Evolutionary conservation across 192 early-diverging fungal genomes (phyloP), one percentile per base, ranked within the genome.

Genomic region (Chytriomyces sp.): DNA sequence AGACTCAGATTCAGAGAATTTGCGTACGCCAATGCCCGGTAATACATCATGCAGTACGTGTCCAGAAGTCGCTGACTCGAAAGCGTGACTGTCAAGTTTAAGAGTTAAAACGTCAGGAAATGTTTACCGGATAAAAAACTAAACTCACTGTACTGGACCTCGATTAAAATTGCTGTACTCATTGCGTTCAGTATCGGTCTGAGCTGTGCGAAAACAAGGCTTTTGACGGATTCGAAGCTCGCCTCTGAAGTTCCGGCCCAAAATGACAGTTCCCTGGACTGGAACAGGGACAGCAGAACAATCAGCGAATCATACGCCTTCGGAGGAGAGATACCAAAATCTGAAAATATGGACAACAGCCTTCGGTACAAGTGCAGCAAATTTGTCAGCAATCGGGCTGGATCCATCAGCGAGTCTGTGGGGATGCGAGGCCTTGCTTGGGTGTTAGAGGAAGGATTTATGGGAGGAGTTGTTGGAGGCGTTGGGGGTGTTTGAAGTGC

Each of bases 1-100:
- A 84, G 48, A 46, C 67, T 64, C 49, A 84, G 53, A 45, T 81
- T 76, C 24, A 84, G 61, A 13, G 67, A 49, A 44, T 72, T 75
- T 6, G 78, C 77, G 23, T 73, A 72, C 8, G 77, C 67, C 24
- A 78, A 48, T 9, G 79, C 79, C 11, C 80, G 77, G 69, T 78
- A 84, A 66, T 84, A 77, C 24, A 80, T 13, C 74, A 80, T 50
- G 68, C 78, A 79, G 62, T 82, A 84, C 1, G 63, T 45, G 53
- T 84, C 78, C 20, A 84, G 72, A n/a, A 84, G 61, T 5, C 78
- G 69, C 50, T 82, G 80, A 35, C 69, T 72, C 35, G 69, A 72
- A 8, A 70, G 46, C 10, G 69, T 78, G 61, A 78, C 76, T 77
- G 24, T 23, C n/a, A 35, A 35, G 2, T 35, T 35, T 35, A 35